Evolutionary conservation across 164 flowering plant species (phyloP).

Genomic region (Brasenia schreberi): DNA sequence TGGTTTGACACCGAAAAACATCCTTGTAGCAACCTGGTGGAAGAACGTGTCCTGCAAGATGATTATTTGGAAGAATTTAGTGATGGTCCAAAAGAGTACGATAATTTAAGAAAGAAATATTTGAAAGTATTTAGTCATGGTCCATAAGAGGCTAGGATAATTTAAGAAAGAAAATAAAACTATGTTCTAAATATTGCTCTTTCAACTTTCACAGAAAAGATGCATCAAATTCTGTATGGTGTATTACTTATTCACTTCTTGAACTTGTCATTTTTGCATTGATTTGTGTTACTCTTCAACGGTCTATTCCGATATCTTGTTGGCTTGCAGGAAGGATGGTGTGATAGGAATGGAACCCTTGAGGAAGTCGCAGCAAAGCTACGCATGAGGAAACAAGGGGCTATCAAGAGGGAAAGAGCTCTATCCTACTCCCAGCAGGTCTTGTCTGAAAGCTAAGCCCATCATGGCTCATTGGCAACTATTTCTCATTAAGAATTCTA

Average conservation of each 20-base stretch:
- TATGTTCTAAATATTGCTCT: neutral
- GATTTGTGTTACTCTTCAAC: neutral
- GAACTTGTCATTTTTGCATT: neutral
- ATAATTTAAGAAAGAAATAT: too few species aligned
- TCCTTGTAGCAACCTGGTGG: too few species aligned
- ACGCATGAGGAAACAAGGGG: conserved; percentile 71
- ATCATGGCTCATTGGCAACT: neutral
- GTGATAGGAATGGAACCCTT: conserved; percentile 60
- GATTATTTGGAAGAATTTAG: too few species aligned
- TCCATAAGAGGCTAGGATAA: too few species aligned
- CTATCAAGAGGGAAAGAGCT: conserved; percentile 86
- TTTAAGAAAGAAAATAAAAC: too few species aligned
- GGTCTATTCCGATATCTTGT: neutral
- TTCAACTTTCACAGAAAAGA: neutral
- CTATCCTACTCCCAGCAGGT: conserved; percentile 76
- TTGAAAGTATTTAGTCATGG: too few species aligned
- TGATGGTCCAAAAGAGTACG: too few species aligned
- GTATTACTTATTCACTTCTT: neutral
- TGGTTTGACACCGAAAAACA: too few species aligned
- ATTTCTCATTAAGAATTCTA: too few species aligned
- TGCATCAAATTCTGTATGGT: neutral
- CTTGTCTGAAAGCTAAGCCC: neutral
- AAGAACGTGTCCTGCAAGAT: too few species aligned
- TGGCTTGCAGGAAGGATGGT: conserved; percentile 67
- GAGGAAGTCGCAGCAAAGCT: conserved; percentile 52